Evolutionary conservation across 177 flowering plant species (phyloP).

Genomic region (Tripterygium wilfordii): DNA sequence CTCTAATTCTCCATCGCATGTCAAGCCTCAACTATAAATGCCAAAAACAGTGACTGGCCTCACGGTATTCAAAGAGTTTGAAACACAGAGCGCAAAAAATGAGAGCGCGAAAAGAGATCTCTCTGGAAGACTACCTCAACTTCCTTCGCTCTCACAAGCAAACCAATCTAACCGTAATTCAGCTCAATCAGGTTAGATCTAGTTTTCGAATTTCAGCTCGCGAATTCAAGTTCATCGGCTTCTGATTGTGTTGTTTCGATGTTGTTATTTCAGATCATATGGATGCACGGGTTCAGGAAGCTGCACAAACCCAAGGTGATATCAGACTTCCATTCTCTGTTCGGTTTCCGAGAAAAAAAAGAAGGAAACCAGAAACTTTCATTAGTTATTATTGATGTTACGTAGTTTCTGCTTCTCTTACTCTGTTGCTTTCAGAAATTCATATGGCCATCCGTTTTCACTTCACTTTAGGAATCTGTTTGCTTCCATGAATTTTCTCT

Average conservation of each 20-base stretch:
- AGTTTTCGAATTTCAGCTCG: too few species aligned
- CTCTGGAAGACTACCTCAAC: conserved; percentile 27
- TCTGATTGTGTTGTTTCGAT: background rate
- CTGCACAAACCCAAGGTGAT: conserved; percentile 12
- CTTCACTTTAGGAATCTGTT: background rate
- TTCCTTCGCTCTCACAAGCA: conserved; percentile 13
- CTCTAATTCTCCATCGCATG: too few species aligned
- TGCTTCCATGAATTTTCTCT: background rate
- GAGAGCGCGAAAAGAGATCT: conserved; percentile 4
- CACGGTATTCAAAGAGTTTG: too few species aligned
- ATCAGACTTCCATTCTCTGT: background rate
- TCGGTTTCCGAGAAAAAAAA: conserved; percentile 7
- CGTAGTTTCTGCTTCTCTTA: too few species aligned
- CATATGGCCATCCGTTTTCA: background rate
- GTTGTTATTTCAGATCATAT: conserved; percentile 17
- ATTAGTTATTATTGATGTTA: too few species aligned
- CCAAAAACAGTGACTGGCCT: too few species aligned
- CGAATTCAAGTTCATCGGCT: too few species aligned
- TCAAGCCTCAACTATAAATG: too few species aligned
- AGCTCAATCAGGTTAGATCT: conserved; percentile 23
- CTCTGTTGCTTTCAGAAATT: background rate
- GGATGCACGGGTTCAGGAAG: conserved; percentile 24
- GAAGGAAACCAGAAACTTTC: too few species aligned
- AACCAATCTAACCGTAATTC: conserved; percentile 4
- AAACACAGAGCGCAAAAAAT: background rate